These are phyloP conservation scores for Hypholoma sublateritium DNA, from an alignment of 768 basidiomycete genomes.

Conservation along the genomic window DNA sequence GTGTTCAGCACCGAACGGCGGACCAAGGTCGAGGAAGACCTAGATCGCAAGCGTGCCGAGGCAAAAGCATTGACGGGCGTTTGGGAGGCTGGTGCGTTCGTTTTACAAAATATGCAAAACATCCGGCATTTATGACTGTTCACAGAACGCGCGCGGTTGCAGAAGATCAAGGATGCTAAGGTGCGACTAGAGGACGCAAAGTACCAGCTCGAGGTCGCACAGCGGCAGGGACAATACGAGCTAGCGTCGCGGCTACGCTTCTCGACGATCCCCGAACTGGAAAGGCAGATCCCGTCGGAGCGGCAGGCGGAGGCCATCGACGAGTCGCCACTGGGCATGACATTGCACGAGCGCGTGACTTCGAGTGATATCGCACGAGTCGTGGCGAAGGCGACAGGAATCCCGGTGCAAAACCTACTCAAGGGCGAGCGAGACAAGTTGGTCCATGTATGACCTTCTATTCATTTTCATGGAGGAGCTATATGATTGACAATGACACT, in stretches of 20 bases:
- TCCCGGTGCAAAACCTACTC: slow-evolving; percentile 84
- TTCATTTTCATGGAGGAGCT: background rate
- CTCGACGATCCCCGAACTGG: slow-evolving; percentile 80
- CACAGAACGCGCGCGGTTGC: slow-evolving; percentile 65
- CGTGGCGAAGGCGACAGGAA: slow-evolving; percentile 86
- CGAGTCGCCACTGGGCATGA: slow-evolving; percentile 53
- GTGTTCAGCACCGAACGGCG: slow-evolving; percentile 79
- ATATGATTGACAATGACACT: background rate
- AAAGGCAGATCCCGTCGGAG: slow-evolving; percentile 64
- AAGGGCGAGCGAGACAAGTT: slow-evolving; percentile 90
- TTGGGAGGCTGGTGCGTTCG: slow-evolving; percentile 69
- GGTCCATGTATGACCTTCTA: slow-evolving; percentile 62
- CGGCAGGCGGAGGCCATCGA: slow-evolving; percentile 41
- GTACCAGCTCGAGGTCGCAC: slow-evolving; percentile 83
- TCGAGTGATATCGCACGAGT: slow-evolving; percentile 89
- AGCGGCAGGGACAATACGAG: slow-evolving; percentile 87
- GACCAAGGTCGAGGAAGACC: slow-evolving; percentile 60
- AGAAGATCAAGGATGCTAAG: slow-evolving; percentile 72
- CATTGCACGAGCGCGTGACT: slow-evolving; percentile 82
- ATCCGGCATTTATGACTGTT: background rate
- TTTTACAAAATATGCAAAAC: background rate
- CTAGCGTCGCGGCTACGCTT: slow-evolving; percentile 81
- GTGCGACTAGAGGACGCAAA: slow-evolving; percentile 79
- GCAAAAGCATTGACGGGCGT: slow-evolving; percentile 59
- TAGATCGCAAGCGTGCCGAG: slow-evolving; percentile 60